Evolutionary conservation across 2,329 filamentous ascomycete genomes (phyloP).

Genomic region (Aureobasidium sp.): DNA sequence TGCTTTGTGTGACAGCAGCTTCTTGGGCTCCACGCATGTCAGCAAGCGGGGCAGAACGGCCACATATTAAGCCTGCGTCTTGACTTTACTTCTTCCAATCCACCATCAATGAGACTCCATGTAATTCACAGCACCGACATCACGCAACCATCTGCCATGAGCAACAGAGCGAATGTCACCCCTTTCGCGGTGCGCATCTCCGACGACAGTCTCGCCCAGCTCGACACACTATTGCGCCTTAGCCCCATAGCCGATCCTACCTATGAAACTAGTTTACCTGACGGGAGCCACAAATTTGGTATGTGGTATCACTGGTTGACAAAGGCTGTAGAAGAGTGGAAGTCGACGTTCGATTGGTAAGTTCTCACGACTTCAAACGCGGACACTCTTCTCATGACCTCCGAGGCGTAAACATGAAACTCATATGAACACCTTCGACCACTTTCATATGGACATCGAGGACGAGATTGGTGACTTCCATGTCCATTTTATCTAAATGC

Average conservation of each 20-base stretch:
- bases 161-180: neutral
- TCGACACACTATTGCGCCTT: neutral
- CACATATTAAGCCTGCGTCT: neutral
- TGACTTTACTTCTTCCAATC: neutral
- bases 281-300: neutral
- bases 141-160: neutral
- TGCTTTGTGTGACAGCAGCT: neutral
- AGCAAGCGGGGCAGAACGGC: neutral
- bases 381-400: neutral
- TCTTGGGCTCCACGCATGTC: neutral
- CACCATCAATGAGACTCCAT: neutral
- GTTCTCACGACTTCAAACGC: neutral
- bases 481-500: conserved; percentile 62
- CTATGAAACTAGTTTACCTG: neutral
- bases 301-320: neutral
- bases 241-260: neutral
- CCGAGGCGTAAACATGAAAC: neutral
- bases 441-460: conserved; percentile 51
- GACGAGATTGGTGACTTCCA: conserved; percentile 42
- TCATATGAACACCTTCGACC: neutral
- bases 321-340: neutral
- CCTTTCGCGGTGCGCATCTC: neutral
- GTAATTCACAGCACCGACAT: neutral
- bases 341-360: neutral
- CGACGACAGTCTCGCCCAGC: neutral